These are phyloP conservation scores for Solanum virginianum DNA, from an alignment of 257 asterid species.

Conservation along the genomic window DNA sequence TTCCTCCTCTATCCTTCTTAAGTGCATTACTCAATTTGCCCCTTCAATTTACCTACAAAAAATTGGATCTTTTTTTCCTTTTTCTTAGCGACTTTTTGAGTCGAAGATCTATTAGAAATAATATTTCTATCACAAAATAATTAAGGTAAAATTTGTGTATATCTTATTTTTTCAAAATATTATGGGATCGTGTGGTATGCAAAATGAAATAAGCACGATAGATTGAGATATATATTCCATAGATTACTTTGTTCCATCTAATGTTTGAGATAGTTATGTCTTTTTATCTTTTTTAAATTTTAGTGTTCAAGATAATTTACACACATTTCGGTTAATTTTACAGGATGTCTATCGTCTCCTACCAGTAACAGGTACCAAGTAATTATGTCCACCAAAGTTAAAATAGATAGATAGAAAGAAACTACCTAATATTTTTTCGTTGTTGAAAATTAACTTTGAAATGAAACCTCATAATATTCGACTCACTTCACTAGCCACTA, in stretches of 20 bases:
- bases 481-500: too few relatives aligned
- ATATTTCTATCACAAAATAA: not conserved
- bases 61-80: not conserved
- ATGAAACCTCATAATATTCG: too few relatives aligned
- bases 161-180: too few relatives aligned
- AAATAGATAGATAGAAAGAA: not conserved
- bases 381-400: not conserved
- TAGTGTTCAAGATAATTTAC: not conserved
- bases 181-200: not conserved
- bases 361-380: not conserved
- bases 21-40: not conserved
- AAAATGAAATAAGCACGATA: not conserved
- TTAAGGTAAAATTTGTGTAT: not conserved
- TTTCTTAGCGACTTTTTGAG: not conserved
- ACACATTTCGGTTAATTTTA: not conserved
- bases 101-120: not conserved
- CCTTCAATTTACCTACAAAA: not conserved
- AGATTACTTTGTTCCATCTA: not conserved
- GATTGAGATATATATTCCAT: not conserved
- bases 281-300: not conserved
- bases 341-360: not conserved
- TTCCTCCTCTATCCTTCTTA: not conserved
- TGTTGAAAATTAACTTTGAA: too few relatives aligned
- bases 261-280: not conserved
- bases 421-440: not conserved